phyloP scores from a whole-genome alignment of 371 early-diverging fungal genomes.

The Mucor circinelloides region DNA sequence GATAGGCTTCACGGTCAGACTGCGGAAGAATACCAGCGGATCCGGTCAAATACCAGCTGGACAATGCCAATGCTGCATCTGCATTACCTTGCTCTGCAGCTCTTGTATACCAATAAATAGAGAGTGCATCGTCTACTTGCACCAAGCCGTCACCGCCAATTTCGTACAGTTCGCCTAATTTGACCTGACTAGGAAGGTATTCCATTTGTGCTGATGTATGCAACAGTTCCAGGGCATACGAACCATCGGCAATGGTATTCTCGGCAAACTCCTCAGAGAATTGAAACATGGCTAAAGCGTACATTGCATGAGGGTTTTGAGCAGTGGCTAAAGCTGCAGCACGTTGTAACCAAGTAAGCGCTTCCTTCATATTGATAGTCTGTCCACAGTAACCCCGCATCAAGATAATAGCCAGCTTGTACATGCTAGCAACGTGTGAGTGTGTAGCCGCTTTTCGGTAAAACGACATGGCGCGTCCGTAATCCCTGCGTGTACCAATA shows the following conservation, averaged over 20 bases:
- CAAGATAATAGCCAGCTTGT: conserved; percentile 87
- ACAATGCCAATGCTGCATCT: conserved; percentile 81
- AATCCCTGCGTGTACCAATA: conserved; percentile 85
- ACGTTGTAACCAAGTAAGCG: conserved; percentile 89
- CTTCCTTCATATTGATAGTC: conserved; percentile 81
- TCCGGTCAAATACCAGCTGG: conserved; percentile 91
- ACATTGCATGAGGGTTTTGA: conserved; percentile 84
- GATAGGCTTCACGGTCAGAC: conserved; percentile 83
- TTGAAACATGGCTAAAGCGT: conserved; percentile 86
- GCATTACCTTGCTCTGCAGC: conserved; percentile 85
- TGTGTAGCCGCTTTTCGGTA: conserved; percentile 93
- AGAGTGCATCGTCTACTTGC: conserved; percentile 78
- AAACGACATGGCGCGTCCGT: conserved; percentile 78
- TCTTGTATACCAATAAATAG: conserved; percentile 95
- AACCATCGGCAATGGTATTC: conserved; percentile 70
- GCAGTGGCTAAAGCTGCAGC: conserved; percentile 75
- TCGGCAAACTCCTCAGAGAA: conserved; percentile 65
- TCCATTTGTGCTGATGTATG: conserved; percentile 86
- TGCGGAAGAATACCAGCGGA: conserved; percentile 65
- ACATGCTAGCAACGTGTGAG: conserved; percentile 92
- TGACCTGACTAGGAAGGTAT: conserved; percentile 88
- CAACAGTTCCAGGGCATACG: conserved; percentile 84
- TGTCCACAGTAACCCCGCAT: conserved; percentile 80
- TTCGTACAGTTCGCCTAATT: conserved; percentile 91
- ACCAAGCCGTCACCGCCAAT: conserved; percentile 76